Base-by-base conservation (phyloP, 1,139 yeast species). In the Yamadazyma dushanensis region DNA sequence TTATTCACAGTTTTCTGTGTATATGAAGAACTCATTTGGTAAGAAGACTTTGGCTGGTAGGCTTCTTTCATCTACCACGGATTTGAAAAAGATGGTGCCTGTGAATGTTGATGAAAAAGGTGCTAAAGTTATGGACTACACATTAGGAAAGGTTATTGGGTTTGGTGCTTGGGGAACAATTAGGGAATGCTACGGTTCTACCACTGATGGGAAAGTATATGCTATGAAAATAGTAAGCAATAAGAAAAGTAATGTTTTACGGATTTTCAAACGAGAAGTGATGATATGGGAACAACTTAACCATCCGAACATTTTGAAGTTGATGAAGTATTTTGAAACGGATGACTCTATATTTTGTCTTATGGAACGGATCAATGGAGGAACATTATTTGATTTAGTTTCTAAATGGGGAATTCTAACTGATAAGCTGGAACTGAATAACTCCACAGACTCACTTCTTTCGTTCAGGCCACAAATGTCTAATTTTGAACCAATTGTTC, bases 151-250 rank as follows among this genome's bases (percentile, higher is more conserved):
- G 46, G 75, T 83, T n/a, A 81, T 89, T 44, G 96, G 96, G 1
- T 78, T 77, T 53, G 97, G 97, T 8, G 95, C 96, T 0, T 89
- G 94, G 84, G 95, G 96, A 3, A 76, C 84, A 22, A 84, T 90
- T n/a, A 66, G 95, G 41, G 94, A 85, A 55, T 87, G 94, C 44
- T 10, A n/a, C 6, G 29, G 24, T 13, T 8, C 15, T n/a, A 63
- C 56, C 21, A 36, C 44, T 8, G 25, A 9, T 26, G 37, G 34
- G 11, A 29, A 29, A n/a, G 60, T 71, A 1, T 71, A 75, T 44
- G 97, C 96, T 1, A 80, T 88, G 50, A 89, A 89, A 56, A 80
- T 89, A 30, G 89, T 89, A 21, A 74, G 76, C 41, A 66, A 70
- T 19, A 65, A 74, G 15, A 67, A 70, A 32, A 72, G 72, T 20